These are phyloP conservation scores for Xylona heveae DNA, from an alignment of 495 filamentous ascomycete genomes.

Conservation along the genomic window DNA sequence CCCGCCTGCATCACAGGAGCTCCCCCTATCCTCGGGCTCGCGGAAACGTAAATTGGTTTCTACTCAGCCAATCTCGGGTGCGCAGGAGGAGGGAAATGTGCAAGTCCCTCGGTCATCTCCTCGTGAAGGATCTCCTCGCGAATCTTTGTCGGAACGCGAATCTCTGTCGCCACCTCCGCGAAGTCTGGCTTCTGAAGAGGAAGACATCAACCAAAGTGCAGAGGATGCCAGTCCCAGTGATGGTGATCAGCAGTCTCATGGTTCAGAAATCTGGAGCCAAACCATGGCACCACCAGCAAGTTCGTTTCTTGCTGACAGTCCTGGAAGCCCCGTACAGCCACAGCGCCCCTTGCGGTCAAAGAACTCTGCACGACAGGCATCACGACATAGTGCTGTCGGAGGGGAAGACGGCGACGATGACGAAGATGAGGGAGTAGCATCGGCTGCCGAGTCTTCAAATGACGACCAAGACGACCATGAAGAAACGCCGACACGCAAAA, in stretches of 20 bases:
- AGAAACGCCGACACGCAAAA: no score
- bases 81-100: no score
- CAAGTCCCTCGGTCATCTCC: conserved; percentile 14
- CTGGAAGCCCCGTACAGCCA: conserved; percentile 6
- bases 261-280: conserved; percentile 21
- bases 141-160: background rate
- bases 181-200: background rate
- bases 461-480: no score
- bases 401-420: no score
- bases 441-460: no score
- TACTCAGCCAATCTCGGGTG: no score
- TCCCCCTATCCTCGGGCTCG: conserved; percentile 13
- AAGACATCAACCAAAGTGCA: background rate
- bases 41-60: conserved; percentile 17
- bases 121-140: background rate
- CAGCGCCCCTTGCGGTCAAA: conserved; percentile 4
- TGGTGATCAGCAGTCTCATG: conserved; percentile 4
- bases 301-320: conserved; percentile 24
- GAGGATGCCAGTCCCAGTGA: background rate
- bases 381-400: no score
- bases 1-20: no score
- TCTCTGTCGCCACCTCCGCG: background rate
- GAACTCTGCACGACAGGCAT: no score
- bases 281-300: conserved; percentile 31
- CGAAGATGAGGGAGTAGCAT: no score